phyloP scores from a whole-genome alignment of 75 land plant species.

The Cupressus sempervirens region DNA sequence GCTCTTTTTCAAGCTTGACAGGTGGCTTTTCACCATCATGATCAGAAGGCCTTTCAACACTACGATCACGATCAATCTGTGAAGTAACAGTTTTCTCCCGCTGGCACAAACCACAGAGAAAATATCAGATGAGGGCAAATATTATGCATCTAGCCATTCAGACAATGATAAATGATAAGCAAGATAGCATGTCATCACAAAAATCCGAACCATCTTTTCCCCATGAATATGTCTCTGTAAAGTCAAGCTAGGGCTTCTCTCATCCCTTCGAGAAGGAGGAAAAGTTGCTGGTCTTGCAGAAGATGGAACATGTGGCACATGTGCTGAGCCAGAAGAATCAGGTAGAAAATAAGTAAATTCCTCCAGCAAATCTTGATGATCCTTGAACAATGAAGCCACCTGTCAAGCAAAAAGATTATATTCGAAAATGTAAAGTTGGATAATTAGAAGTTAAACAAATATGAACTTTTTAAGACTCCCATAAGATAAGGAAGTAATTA shows the following conservation, averaged over 20 bases:
- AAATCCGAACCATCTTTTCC: conserved; percentile 32
- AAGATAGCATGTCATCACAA: background rate
- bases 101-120: conserved; percentile 14
- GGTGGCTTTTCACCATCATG: conserved; percentile 38
- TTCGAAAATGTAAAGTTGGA: background rate
- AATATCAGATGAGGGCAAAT: background rate
- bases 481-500: background rate
- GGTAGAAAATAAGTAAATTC: conserved; percentile 92
- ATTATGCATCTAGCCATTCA: conserved; percentile 11
- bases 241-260: conserved; percentile 35
- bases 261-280: conserved; percentile 32
- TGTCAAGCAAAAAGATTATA: conserved; percentile 16
- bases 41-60: conserved; percentile 61
- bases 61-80: conserved; percentile 49
- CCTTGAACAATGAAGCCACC: conserved; percentile 74
- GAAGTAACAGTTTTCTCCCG: conserved; percentile 44
- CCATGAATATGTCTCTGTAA: conserved; percentile 23
- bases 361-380: conserved; percentile 77
- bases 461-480: background rate
- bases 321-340: conserved; percentile 44
- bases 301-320: conserved; percentile 18
- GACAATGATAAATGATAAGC: background rate
- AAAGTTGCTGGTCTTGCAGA: conserved; percentile 23
- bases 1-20: conserved; percentile 54
- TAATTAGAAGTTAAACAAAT: background rate